Evolutionary conservation across 2,329 filamentous ascomycete species (phyloP).

Genomic region (Fusarium pilosicola): DNA sequence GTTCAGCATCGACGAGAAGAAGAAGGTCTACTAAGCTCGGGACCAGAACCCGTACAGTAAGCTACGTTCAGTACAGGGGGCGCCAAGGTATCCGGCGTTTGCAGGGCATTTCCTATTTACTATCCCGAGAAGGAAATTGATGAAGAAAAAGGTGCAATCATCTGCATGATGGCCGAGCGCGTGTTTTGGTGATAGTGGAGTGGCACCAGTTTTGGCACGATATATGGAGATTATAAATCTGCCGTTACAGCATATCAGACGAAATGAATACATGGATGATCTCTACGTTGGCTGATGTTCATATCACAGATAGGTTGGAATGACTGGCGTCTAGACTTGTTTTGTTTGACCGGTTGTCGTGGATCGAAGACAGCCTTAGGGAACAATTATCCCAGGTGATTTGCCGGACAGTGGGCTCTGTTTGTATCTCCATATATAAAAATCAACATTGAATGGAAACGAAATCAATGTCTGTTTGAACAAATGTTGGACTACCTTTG

Average conservation of each 20-base stretch:
- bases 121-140: slow-evolving; percentile 27
- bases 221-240: slow-evolving; percentile 25
- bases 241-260: slow-evolving; percentile 28
- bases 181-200: slow-evolving; percentile 11
- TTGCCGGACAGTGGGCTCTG: neutral
- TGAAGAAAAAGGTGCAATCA: slow-evolving; percentile 26
- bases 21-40: slow-evolving; percentile 91
- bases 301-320: neutral
- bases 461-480: neutral
- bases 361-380: neutral
- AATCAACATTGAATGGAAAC: neutral
- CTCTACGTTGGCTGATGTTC: slow-evolving; percentile 6
- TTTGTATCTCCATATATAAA: slow-evolving; percentile 2
- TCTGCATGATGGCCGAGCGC: slow-evolving; percentile 8
- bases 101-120: slow-evolving; percentile 37
- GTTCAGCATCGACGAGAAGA: slow-evolving; percentile 99
- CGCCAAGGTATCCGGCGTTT: slow-evolving; percentile 37
- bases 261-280: slow-evolving; percentile 38
- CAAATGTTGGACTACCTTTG: neutral
- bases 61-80: slow-evolving; percentile 13
- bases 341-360: neutral
- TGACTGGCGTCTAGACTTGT: slow-evolving; percentile 1
- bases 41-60: neutral
- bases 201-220: slow-evolving; percentile 19
- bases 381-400: neutral